Evolutionary conservation across 2,329 filamentous ascomycete species (phyloP).

Genomic region (Stagonosporopsis tanaceti): DNA sequence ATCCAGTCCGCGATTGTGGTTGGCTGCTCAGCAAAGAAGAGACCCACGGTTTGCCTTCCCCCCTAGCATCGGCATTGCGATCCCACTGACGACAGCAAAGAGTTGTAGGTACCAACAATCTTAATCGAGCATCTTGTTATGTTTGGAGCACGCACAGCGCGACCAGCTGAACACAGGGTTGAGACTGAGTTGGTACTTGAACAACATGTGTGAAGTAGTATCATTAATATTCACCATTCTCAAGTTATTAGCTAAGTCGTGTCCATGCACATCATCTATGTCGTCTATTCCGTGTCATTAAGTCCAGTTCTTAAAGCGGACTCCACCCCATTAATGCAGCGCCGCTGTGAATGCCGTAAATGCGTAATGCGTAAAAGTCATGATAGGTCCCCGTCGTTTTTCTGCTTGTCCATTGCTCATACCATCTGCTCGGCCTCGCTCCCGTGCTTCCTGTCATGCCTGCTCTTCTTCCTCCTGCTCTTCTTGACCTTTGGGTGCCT

Average conservation of each 20-base stretch:
- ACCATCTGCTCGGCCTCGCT: constrained; percentile 12
- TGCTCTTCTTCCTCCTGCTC: constrained; percentile 7
- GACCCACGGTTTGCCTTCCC: constrained; percentile 4
- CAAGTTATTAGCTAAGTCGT: background rate
- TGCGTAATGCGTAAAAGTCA: constrained; percentile 6
- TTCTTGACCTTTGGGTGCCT: background rate
- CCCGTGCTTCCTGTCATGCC: constrained; percentile 1
- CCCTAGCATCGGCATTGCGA: background rate
- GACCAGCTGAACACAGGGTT: background rate
- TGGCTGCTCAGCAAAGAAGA: constrained; percentile 10
- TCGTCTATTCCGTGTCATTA: constrained; percentile 7
- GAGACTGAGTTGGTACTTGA: background rate
- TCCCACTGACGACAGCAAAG: background rate
- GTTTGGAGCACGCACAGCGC: background rate
- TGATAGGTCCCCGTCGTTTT: background rate
- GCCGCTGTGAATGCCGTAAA: constrained; percentile 12
- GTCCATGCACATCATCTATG: background rate
- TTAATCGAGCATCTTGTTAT: background rate
- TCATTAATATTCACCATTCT: background rate
- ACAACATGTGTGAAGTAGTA: background rate
- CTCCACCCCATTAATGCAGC: background rate
- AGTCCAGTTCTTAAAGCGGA: background rate
- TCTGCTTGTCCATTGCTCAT: background rate
- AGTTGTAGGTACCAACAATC: background rate
- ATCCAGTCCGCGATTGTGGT: constrained; percentile 21